Base-by-base conservation (phyloP, 106 monocot genomes). In the Dioscorea alata region DNA sequence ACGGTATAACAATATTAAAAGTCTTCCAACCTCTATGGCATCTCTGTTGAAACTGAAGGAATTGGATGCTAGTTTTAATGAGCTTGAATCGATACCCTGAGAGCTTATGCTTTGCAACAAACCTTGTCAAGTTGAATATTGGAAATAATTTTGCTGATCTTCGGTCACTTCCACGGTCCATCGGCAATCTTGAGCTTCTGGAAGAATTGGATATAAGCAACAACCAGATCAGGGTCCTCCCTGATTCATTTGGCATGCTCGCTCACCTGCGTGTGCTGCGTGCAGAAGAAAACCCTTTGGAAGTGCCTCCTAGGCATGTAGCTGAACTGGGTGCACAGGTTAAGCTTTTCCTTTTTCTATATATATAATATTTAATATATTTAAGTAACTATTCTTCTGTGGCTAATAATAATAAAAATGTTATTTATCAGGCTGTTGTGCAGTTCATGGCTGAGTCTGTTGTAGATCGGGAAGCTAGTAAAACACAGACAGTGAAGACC, bases 111-210 rank as follows among this genome's bases (percentile, higher is more conserved):
- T 67, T 85, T 21, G 85, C 70, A 24, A 74, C 81, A 32, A 49
- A 73, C 18, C 73, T 85, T 9, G 64, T 71, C 57, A 81, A 81
- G 67, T 60, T 85, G 73, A 85, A 85, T 33, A 67, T 85, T 28
- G 77, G 77, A 60, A 85, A 80, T 54, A 85, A 85, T 71, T 85
- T 85, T 78, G 81, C 81, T 28, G 76, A 84, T 68, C n/a, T 85
- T 13, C 34, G 23, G 16, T 78, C 70, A 1, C 77, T 85, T 14
- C 85, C 85, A 18, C 65, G 71, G 10, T 71, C 77, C 58, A 77
- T 85, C 57, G 85, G 85, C 31, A 78, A 85, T 67, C 85, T 85
- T 57, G 77, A 71, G 78, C 64, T 68, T 70, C 80, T 85, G 57
- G 71, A 85, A 71, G 81, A 81, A 64, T 58, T 85, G 57, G 71